These are phyloP conservation scores for Ampelomyces quisqualis DNA, from an alignment of 2,329 filamentous ascomycete species.

Conservation along the genomic window DNA sequence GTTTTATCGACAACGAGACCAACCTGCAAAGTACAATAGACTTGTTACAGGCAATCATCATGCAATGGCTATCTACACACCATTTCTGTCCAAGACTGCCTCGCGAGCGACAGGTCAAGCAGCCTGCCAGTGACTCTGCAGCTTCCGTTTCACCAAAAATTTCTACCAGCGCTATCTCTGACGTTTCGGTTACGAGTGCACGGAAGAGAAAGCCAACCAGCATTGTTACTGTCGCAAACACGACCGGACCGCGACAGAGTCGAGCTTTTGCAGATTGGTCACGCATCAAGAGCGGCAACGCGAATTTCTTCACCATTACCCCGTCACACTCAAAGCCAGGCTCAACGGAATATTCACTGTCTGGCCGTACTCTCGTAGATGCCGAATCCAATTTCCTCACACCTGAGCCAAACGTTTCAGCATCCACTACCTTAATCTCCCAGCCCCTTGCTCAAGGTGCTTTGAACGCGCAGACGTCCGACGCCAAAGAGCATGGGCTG, in stretches of 20 bases:
- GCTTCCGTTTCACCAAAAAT: too few species aligned
- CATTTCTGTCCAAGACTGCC: conserved; percentile 60
- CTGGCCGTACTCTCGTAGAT: too few species aligned
- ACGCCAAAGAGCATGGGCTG: neutral
- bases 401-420: too few species aligned
- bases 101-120: too few species aligned
- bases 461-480: conserved; percentile 4
- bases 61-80: conserved; percentile 73
- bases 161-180: neutral
- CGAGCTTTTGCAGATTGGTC: conserved; percentile 44
- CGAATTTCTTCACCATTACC: conserved; percentile 34
- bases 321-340: conserved; percentile 11
- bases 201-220: conserved; percentile 25
- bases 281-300: conserved; percentile 47
- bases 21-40: conserved; percentile 59
- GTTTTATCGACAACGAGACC: conserved; percentile 25
- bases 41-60: conserved; percentile 67
- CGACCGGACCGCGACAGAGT: conserved; percentile 1
- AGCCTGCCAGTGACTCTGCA: too few species aligned
- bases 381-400: too few species aligned
- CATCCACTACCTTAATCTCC: neutral
- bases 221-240: neutral
- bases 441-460: conserved; percentile 13
- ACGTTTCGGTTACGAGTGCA: neutral
- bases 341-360: too few species aligned